A percentile compares a stretch with the other conserved stretches of the same genome.
Evolutionary conservation across 2,329 filamentous ascomycete species (phyloP).

Genomic region (Ascochyta koolunga): DNA sequence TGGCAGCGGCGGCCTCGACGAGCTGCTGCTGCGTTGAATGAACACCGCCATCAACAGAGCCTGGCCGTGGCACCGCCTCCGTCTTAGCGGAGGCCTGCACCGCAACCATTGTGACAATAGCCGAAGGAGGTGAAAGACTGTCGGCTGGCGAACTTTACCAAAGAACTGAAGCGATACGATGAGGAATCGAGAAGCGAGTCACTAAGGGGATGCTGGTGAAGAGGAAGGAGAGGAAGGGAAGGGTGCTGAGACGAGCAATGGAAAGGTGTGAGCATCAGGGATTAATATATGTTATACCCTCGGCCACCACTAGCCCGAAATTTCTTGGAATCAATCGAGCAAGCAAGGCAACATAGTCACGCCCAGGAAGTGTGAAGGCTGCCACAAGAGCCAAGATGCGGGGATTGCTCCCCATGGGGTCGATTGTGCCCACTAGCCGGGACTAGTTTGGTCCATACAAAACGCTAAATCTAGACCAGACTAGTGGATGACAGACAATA

Average conservation of each 20-base stretch:
- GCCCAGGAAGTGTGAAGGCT: slow-evolving; percentile 11
- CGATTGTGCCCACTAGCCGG: too few relatives aligned
- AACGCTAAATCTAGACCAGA: too few relatives aligned
- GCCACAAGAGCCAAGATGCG: slow-evolving; percentile 22
- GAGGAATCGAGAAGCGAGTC: too few relatives aligned
- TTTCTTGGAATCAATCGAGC: slow-evolving; percentile 11
- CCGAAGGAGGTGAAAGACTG: background rate
- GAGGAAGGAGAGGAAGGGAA: background rate
- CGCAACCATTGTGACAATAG: slow-evolving; percentile 15
- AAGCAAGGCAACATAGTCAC: slow-evolving; percentile 10
- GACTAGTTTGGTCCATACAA: too few relatives aligned
- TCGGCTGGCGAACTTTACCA: too few relatives aligned
- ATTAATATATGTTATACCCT: slow-evolving; percentile 13
- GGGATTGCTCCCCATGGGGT: slow-evolving; percentile 22
- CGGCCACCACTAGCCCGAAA: slow-evolving; percentile 17
- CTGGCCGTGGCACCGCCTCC: slow-evolving; percentile 11
- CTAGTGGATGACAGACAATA: too few relatives aligned
- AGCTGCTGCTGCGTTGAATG: slow-evolving; percentile 23
- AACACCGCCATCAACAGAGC: slow-evolving; percentile 7
- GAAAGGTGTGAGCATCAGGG: slow-evolving; percentile 6
- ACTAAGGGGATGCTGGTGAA: too few relatives aligned
- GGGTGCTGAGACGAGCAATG: background rate
- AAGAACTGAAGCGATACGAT: too few relatives aligned
- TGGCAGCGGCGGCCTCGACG: slow-evolving; percentile 16
- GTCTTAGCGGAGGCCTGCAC: slow-evolving; percentile 12